A percentile compares a stretch with the other conserved stretches of the same genome.
Evolutionary conservation across 768 basidiomycete species (phyloP).

Genomic region (Lactifluus subvellereus): DNA sequence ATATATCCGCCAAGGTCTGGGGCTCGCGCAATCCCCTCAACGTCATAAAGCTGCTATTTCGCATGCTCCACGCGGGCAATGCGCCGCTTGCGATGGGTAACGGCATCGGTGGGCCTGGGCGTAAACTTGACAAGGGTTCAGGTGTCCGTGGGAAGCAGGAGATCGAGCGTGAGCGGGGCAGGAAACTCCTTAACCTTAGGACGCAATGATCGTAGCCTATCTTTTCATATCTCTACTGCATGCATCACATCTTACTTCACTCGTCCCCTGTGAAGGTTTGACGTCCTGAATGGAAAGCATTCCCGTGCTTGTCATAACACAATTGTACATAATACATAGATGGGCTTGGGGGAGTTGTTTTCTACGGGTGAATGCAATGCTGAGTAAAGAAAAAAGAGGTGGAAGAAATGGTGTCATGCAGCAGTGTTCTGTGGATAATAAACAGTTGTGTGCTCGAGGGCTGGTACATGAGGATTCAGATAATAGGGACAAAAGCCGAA

Average conservation of each 20-base stretch:
- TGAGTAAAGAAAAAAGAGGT: not conserved
- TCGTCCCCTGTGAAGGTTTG: not conserved
- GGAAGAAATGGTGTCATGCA: not conserved
- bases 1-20: conserved; percentile 92
- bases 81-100: conserved; percentile 77
- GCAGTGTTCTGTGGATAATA: conserved; percentile 16
- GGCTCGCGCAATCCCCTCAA: conserved; percentile 83
- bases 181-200: conserved; percentile 65
- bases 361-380: conserved; percentile 16
- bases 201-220: conserved; percentile 33
- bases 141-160: conserved; percentile 65
- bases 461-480: conserved; percentile 12
- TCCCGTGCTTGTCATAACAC: conserved; percentile 17
- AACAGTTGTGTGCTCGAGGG: conserved; percentile 15
- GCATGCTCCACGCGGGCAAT: conserved; percentile 81
- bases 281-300: conserved; percentile 9
- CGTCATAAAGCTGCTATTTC: conserved; percentile 79
- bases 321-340: conserved; percentile 23
- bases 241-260: conserved; percentile 12
- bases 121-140: conserved; percentile 65
- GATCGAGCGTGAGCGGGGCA: conserved; percentile 77
- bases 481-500: conserved; percentile 8
- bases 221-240: conserved; percentile 8
- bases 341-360: conserved; percentile 15
- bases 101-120: conserved; percentile 67